These are phyloP conservation scores for Aspergillus baeticus DNA, from an alignment of 495 filamentous ascomycete species.

Conservation along the genomic window DNA sequence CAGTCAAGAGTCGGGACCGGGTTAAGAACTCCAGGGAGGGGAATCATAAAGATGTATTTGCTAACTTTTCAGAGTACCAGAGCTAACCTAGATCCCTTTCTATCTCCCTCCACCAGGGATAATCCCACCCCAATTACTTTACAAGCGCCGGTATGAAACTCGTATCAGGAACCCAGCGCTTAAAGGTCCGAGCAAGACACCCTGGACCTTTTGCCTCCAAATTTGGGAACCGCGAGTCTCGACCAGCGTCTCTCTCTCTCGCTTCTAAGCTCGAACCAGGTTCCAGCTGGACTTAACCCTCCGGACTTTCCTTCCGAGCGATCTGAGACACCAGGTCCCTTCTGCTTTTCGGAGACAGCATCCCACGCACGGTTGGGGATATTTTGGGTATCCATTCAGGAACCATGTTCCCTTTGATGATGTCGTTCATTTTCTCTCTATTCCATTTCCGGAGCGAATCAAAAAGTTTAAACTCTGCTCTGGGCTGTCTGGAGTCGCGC, in stretches of 20 bases:
- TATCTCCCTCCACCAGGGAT: too few species aligned
- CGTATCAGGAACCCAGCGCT: constrained; percentile 20
- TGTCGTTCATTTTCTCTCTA: not conserved
- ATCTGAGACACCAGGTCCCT: constrained; percentile 7
- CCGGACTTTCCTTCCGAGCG: not conserved
- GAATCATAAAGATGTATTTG: not conserved
- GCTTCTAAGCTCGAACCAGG: not conserved
- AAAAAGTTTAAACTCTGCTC: too few species aligned
- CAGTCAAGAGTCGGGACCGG: too few species aligned
- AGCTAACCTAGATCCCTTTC: too few species aligned
- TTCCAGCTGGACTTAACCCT: not conserved
- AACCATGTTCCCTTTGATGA: constrained; percentile 5
- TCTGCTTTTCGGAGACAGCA: not conserved
- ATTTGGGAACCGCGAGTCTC: constrained; percentile 2
- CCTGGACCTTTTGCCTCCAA: too few species aligned
- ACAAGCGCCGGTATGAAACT: constrained; percentile 12
- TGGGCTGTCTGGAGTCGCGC: too few species aligned
- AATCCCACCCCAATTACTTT: not conserved
- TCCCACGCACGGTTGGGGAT: not conserved
- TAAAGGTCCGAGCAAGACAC: not conserved
- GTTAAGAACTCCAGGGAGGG: not conserved
- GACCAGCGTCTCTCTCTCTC: not conserved
- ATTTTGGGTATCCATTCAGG: not conserved
- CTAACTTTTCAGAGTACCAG: not conserved
- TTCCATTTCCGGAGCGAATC: not conserved